A percentile compares a stretch with the other conserved stretches of the same genome.
phyloP scores from a whole-genome alignment of 2,329 filamentous ascomycete genomes.

The Magnaporthiopsis rhizophila region DNA sequence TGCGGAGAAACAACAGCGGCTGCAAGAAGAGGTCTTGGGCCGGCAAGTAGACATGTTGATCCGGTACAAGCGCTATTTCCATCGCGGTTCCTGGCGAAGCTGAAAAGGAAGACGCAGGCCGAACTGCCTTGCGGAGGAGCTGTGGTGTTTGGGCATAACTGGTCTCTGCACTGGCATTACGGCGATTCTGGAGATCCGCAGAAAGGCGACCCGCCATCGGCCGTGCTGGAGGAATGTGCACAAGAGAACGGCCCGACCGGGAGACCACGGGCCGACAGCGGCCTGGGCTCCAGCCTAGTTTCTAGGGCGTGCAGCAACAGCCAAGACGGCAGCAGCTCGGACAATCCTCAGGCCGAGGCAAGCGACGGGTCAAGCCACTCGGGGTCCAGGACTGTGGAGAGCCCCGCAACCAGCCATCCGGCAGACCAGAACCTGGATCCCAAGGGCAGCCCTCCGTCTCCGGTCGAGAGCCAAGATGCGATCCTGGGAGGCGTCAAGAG shows the following conservation, averaged over 20 bases:
- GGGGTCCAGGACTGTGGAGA: background rate
- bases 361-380: background rate
- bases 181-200: background rate
- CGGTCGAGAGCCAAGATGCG: background rate
- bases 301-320: background rate
- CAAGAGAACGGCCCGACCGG: background rate
- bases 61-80: conserved; percentile 1
- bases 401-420: background rate
- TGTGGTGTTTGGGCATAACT: conserved; percentile 3
- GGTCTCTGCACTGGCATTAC: conserved; percentile 4
- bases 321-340: background rate
- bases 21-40: background rate
- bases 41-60: background rate
- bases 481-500: background rate
- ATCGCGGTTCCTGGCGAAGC: background rate
- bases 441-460: background rate
- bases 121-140: background rate
- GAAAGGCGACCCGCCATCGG: background rate
- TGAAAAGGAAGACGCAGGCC: background rate
- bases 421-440: background rate
- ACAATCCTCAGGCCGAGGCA: background rate
- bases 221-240: background rate
- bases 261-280: background rate
- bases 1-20: background rate
- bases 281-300: background rate